Evolutionary conservation across 2,329 filamentous ascomycete species (phyloP).

Genomic region (Ophiostoma sp.): DNA sequence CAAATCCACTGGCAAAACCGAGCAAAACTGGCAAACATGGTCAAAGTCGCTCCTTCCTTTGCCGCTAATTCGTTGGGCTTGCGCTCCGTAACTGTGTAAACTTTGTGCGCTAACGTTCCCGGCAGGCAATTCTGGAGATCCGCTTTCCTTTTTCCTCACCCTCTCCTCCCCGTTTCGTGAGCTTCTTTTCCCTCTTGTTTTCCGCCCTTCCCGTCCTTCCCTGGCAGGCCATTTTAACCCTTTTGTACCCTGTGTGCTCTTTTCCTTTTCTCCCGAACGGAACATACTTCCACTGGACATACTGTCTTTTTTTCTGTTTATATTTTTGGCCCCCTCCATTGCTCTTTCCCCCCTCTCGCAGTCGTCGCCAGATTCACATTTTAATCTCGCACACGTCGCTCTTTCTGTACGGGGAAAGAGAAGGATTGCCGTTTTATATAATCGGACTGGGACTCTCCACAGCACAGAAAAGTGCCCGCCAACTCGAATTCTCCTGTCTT

Average conservation of each 20-base stretch:
- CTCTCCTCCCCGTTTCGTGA: background rate
- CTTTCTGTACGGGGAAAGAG: background rate
- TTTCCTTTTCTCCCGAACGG: background rate
- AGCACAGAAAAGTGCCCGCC: background rate
- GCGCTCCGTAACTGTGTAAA: background rate
- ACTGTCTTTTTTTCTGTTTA: background rate
- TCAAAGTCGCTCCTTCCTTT: background rate
- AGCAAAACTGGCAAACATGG: background rate
- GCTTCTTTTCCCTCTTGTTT: conserved; percentile 2
- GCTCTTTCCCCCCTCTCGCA: background rate
- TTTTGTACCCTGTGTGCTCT: background rate
- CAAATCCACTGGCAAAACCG: background rate
- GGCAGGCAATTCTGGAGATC: conserved; percentile 24
- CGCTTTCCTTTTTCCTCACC: background rate
- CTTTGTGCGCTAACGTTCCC: conserved; percentile 23
- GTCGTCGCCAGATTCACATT: background rate
- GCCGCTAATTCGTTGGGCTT: conserved; percentile 11
- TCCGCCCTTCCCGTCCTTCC: background rate
- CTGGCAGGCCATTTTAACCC: background rate
- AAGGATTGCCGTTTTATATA: background rate
- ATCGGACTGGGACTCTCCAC: background rate
- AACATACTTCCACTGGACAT: background rate
- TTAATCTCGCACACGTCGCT: background rate
- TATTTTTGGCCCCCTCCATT: background rate
- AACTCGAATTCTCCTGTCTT: background rate